Evolutionary conservation across 768 basidiomycete species (phyloP), one percentile per base, ranked within the genome.

Genomic region (Mycena olivaceomarginata): DNA sequence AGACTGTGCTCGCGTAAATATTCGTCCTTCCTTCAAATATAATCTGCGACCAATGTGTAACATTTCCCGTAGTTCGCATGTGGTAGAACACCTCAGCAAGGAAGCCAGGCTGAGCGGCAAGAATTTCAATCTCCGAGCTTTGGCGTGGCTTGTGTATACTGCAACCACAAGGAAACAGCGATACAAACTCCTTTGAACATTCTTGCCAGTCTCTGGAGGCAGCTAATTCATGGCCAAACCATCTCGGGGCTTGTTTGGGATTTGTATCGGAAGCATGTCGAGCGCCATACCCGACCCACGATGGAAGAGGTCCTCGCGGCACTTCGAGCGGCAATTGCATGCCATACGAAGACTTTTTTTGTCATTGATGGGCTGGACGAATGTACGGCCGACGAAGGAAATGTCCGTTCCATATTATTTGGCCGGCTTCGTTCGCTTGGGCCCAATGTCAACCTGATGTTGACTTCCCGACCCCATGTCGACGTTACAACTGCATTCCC

Each of bases 151-250:
- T 62, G 39, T 12, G 12, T 62, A 62, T 62, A 62, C 12, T 62
- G 60, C 60, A 40, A 62, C 39, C 60, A 62, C 60, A 39, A 40
- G 12, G 60, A 62, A 40, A 62, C 60, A 62, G 37, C 15, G 2
- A 9, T 40, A 18, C 60, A 62, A 40, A 62, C 60, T 22, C 60
- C 60, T 11, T 11, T 62, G 60, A 62, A 62, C 40, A 13, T 62
- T 16, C 37, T 62, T 11, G 13, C 60, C 37, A 40, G 60, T 62
- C 60, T 62, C 15, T 62, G 60, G 60, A 62, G 60, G 25, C 60
- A 62, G 60, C 60, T 62, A 7, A 39, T 20, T 39, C 37, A 39
- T 20, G 37, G 18, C 37, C 60, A 40, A 40, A 18, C 39, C 6
- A 62, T 62, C 39, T 62, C 60, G 5, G 60, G 39, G 37, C 7